phyloP scores from a whole-genome alignment of 2,329 filamentous ascomycete species.

The Fusarium sp. region DNA sequence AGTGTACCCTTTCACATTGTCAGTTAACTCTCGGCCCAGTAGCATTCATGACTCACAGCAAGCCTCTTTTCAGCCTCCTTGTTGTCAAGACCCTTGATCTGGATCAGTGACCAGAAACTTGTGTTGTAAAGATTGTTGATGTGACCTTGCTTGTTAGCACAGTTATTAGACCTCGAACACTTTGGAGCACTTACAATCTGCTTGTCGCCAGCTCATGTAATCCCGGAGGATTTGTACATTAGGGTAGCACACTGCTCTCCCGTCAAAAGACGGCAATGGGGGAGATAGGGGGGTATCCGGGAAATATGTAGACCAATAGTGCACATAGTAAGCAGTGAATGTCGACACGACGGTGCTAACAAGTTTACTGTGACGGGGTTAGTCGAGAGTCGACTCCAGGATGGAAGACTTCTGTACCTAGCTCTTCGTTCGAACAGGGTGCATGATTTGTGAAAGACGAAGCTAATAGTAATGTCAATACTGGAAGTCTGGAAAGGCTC shows the following conservation, averaged over 20 bases:
- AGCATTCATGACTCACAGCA: constrained; percentile 62
- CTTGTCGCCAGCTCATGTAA: constrained; percentile 97
- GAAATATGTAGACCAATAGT: constrained; percentile 82
- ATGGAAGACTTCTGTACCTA: constrained; percentile 62
- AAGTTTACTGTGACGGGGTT: constrained; percentile 73
- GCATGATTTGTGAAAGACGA: constrained; percentile 86
- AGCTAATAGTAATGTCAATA: constrained; percentile 63
- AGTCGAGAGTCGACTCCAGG: constrained; percentile 6
- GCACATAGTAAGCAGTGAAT: constrained; percentile 91
- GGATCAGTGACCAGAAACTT: constrained; percentile 90
- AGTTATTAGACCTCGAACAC: not conserved
- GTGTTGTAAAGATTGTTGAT: constrained; percentile 99
- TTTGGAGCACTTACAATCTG: constrained; percentile 76
- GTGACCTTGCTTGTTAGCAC: constrained; percentile 69
- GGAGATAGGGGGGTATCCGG: constrained; percentile 74
- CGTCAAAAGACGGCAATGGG: constrained; percentile 91
- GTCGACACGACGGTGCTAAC: constrained; percentile 91
- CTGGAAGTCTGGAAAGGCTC: not conserved
- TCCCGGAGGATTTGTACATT: constrained; percentile 84
- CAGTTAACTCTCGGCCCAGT: constrained; percentile 10
- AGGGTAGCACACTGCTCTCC: constrained; percentile 90
- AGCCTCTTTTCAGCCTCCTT: constrained; percentile 85
- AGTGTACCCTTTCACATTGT: constrained; percentile 74
- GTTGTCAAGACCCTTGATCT: constrained; percentile 77
- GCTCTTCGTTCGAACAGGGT: constrained; percentile 86